Percentiles rank a stretch among this genome's conserved stretches.
Evolutionary conservation across 169 alveolate species (phyloP).

Genomic region (Condylostoma magnum): DNA sequence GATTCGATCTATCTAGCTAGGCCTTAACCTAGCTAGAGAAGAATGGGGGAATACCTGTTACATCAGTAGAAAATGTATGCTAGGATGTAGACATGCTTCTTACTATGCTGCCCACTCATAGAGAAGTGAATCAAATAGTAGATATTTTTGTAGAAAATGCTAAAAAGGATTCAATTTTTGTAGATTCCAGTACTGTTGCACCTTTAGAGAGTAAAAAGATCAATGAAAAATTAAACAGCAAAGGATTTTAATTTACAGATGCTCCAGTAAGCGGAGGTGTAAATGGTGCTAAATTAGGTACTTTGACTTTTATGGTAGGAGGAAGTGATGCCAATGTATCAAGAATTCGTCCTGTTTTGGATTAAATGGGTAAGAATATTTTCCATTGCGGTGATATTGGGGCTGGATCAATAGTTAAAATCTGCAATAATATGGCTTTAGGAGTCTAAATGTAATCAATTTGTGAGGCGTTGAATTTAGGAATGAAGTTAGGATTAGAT

Average conservation of each 20-base stretch:
- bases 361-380: neutral
- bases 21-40: neutral
- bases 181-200: neutral
- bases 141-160: neutral
- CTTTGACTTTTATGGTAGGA: constrained; percentile 7
- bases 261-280: constrained; percentile 25
- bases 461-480: neutral
- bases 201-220: neutral
- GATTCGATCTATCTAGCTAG: neutral
- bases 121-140: neutral
- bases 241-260: constrained; percentile 4
- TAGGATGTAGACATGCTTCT: neutral
- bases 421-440: constrained; percentile 7
- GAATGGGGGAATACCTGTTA: neutral
- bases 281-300: neutral
- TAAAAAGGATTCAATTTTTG: neutral
- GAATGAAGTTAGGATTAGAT: constrained; percentile 5
- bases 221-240: neutral
- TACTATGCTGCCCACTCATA: neutral
- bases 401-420: neutral
- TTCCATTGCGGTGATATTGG: constrained; percentile 3
- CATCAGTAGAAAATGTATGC: neutral
- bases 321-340: neutral
- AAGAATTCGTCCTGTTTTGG: no score
- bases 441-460: neutral